Evolutionary conservation across 2,329 filamentous ascomycete genomes (phyloP).

Genomic region (Cytospora leucostoma): DNA sequence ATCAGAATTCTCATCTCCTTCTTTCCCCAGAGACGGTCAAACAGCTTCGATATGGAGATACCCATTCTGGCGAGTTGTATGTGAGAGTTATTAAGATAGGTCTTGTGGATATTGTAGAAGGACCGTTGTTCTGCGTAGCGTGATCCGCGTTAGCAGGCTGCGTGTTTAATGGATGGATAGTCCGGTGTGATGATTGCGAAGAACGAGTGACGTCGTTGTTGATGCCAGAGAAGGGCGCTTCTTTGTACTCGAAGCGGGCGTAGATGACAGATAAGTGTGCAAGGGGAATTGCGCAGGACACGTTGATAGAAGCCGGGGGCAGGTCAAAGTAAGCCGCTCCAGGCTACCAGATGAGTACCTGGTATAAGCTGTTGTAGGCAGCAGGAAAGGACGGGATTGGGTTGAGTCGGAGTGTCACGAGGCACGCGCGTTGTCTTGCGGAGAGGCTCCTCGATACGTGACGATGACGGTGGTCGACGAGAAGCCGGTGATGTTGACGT

Average conservation of each 20-base stretch:
- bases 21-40: conserved; percentile 96
- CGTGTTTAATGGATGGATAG: not conserved
- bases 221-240: conserved; percentile 10
- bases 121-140: conserved; percentile 17
- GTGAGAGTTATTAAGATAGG: conserved; percentile 26
- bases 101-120: not conserved
- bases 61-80: conserved; percentile 77
- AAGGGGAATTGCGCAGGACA: conserved; percentile 21
- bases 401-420: conserved; percentile 12
- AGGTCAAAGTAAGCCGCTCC: conserved; percentile 17
- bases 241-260: conserved; percentile 11
- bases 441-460: conserved; percentile 5
- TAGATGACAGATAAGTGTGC: conserved; percentile 28
- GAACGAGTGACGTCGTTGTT: not conserved
- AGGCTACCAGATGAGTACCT: conserved; percentile 25
- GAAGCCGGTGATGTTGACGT: conserved; percentile 7
- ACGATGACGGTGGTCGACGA: conserved; percentile 11
- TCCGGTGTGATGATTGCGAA: conserved; percentile 19
- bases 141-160: conserved; percentile 20
- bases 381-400: conserved; percentile 1
- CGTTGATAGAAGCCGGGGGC: conserved; percentile 21
- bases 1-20: conserved; percentile 99
- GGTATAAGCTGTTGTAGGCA: conserved; percentile 4
- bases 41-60: conserved; percentile 95
- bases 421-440: conserved; percentile 11